Evolutionary conservation across 2,329 filamentous ascomycete species (phyloP), one percentile per base, ranked within the genome.

Genomic region (Pestalotiopsis fici): DNA sequence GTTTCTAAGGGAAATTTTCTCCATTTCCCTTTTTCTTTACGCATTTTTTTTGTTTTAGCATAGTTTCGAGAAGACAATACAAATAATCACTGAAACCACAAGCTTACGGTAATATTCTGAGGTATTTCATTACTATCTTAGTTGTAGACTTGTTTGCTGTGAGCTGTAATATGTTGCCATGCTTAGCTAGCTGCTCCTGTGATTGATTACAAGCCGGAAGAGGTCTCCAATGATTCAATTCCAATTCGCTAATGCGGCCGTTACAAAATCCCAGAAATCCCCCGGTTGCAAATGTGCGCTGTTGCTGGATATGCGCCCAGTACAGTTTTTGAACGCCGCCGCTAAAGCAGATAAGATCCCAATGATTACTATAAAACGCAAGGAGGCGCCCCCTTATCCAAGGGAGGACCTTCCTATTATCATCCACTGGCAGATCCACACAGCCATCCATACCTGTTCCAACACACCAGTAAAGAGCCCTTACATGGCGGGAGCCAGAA

Each of bases 281-380:
- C n/a, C n/a, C 7, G 27, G n/a, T 39, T 31, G 28, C 57, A 18
- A 35, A 35, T 60, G n/a, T 60, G 28, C 57, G 57, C 57, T 60
- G 18, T 50, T 60, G 57, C 21, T 31, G n/a, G 57, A 60, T 18
- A 57, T 60, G 57, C 57, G 57, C 57, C 28, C 57, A 60, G 31
- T 60, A 31, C 59, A 43, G 18, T 50, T 64, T 64, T 64, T 64
- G 61, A 64, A 64, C 61, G 61, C 61, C 61, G 61, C 61, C 61
- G 61, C 61, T 64, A 55, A 64, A 64, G 37, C 59, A 61, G 27
- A 63, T 39, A 57, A 13, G 23, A 21, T 47, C 61, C 61, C 50
- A 23, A 64, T 64, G 61, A 64, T 64, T 64, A 64, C 50, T 62
- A 62, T 50, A 62, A 55, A 47, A 55, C 5, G 13, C 11, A 23